These are phyloP conservation scores for Eimeria maxima DNA, from an alignment of 169 alveolate genomes.

Conservation along the genomic window DNA sequence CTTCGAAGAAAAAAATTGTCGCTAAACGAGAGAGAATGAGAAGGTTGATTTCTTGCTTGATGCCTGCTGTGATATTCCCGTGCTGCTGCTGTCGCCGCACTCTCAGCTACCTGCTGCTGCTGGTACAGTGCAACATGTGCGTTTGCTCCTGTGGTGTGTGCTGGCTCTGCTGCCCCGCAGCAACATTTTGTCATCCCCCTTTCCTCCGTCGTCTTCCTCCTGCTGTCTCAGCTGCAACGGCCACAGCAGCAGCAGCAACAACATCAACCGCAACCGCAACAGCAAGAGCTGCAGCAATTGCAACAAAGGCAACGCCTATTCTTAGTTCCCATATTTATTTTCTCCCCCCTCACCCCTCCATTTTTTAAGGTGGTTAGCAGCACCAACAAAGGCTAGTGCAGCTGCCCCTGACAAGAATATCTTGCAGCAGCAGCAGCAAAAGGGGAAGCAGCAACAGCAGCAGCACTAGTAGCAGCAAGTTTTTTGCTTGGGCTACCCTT, in stretches of 20 bases:
- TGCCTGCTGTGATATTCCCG: background rate
- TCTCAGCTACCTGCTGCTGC: too few relatives aligned
- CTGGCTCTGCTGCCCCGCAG: too few relatives aligned
- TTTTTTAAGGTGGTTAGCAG: background rate
- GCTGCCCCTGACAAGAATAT: too few relatives aligned
- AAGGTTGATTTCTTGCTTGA: background rate
- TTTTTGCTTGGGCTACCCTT: background rate
- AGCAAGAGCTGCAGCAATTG: conserved; percentile 9
- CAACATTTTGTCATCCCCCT: conserved; percentile 10
- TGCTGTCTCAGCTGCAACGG: background rate
- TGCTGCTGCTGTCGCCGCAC: conserved; percentile 16
- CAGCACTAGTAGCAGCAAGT: background rate
- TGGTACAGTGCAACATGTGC: background rate
- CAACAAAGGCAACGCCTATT: background rate
- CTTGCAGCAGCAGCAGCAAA: too few relatives aligned
- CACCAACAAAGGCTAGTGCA: background rate
- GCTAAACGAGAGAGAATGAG: background rate
- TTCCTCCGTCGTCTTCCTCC: background rate
- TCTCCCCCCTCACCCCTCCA: too few relatives aligned
- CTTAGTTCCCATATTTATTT: background rate
- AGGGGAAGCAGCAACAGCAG: background rate
- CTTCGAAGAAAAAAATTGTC: too few relatives aligned
- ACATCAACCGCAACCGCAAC: background rate
- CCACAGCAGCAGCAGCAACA: background rate
- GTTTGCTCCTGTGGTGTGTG: background rate